Conservation (phyloP, 345 rosid species). For the Sisymbrium irio region DNA sequence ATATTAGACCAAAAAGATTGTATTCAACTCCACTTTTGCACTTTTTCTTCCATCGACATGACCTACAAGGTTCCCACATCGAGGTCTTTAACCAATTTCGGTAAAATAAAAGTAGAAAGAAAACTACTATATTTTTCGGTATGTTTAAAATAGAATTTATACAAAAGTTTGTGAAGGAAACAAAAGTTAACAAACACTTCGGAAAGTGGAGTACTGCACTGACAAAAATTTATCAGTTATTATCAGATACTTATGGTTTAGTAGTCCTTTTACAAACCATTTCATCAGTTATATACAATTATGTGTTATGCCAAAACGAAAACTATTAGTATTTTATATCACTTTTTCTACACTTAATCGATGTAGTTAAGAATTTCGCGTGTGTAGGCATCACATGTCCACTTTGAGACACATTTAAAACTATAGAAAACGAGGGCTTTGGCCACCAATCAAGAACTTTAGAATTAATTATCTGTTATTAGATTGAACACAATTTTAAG, state of each 20-base stretch:
- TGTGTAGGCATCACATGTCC: neutral
- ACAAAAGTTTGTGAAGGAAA: neutral
- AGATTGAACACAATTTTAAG: neutral
- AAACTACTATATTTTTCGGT: too few species aligned
- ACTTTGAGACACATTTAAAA: conserved; percentile 3
- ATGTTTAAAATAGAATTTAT: neutral
- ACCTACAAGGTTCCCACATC: conserved; percentile 9
- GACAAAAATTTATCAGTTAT: too few species aligned
- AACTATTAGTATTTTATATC: too few species aligned
- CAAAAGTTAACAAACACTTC: too few species aligned
- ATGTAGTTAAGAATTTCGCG: neutral
- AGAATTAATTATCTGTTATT: neutral
- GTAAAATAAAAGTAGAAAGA: too few species aligned
- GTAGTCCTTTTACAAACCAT: neutral
- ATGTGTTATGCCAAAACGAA: too few species aligned
- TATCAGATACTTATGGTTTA: neutral
- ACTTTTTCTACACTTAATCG: neutral
- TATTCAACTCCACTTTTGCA: conserved; percentile 5
- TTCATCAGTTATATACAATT: neutral
- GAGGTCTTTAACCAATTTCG: neutral
- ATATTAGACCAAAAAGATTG: conserved; percentile 7
- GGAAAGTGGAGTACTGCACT: too few species aligned
- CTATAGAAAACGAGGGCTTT: conserved; percentile 1
- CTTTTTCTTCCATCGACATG: neutral
- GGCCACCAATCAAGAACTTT: neutral